Conservation (phyloP, 352 stramenopile species). For the Aphanomyces invadans region DNA sequence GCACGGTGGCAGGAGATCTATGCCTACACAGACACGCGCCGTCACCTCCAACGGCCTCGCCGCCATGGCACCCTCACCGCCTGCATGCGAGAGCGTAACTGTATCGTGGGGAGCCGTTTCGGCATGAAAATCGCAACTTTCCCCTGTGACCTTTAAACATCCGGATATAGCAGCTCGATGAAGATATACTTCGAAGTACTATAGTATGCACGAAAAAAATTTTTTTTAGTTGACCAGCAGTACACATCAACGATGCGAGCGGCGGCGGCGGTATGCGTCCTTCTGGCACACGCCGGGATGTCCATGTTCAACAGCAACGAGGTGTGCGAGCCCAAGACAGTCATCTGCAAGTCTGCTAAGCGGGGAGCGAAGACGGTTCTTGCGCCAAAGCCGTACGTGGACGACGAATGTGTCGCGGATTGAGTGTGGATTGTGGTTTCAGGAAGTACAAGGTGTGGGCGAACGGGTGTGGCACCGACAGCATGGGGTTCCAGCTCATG, state of each 20-base stretch:
- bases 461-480: constrained; percentile 64
- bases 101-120: too few relatives aligned
- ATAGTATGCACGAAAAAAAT: too few relatives aligned
- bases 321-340: constrained; percentile 1
- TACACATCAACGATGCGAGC: neutral
- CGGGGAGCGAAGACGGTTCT: neutral
- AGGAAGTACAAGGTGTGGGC: constrained; percentile 66
- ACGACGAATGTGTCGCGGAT: neutral
- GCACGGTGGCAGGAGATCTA: too few relatives aligned
- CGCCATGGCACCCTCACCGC: too few relatives aligned
- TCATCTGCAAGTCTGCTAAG: constrained; percentile 10
- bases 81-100: too few relatives aligned
- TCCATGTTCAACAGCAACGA: constrained; percentile 10
- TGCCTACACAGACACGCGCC: too few relatives aligned
- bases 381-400: constrained; percentile 7
- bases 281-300: neutral
- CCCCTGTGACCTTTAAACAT: too few relatives aligned
- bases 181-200: too few relatives aligned
- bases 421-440: neutral
- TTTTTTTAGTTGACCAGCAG: too few relatives aligned
- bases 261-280: neutral
- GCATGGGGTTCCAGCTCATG: constrained; percentile 38
- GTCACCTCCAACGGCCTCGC: too few relatives aligned
- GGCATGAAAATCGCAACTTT: too few relatives aligned
- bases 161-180: too few relatives aligned